Evolutionary conservation across 345 rosid species (phyloP).

Genomic region (Aurinia saxatilis): DNA sequence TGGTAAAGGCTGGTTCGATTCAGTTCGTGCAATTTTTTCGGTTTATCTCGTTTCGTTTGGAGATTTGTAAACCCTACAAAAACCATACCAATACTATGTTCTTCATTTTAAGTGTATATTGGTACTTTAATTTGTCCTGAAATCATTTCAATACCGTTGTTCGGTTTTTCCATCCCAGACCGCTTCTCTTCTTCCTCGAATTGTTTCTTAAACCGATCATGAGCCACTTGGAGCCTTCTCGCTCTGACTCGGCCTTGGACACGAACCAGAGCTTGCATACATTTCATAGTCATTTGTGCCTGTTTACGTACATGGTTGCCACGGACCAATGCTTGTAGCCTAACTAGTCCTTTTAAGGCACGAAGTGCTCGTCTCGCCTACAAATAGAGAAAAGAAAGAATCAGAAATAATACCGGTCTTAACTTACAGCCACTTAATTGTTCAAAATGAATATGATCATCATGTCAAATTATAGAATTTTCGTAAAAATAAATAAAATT

Average conservation of each 20-base stretch:
- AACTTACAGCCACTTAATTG: too few species aligned
- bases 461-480: too few species aligned
- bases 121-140: background rate
- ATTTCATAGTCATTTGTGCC: constrained; percentile 94
- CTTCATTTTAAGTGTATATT: background rate
- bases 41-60: constrained; percentile 23
- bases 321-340: constrained; percentile 91
- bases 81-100: background rate
- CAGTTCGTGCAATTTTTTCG: constrained; percentile 25
- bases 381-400: background rate
- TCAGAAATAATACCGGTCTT: background rate
- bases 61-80: constrained; percentile 6
- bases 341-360: constrained; percentile 85
- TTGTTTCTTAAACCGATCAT: constrained; percentile 37
- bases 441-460: too few species aligned
- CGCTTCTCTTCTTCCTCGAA: constrained; percentile 29
- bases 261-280: constrained; percentile 95
- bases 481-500: background rate
- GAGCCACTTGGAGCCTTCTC: constrained; percentile 59
- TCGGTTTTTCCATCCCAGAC: constrained; percentile 19
- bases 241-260: constrained; percentile 91
- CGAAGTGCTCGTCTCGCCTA: constrained; percentile 94
- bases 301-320: constrained; percentile 93
- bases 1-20: constrained; percentile 39
- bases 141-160: background rate